phyloP scores from a whole-genome alignment of 169 alveolate genomes.

The Perkinsus olseni region DNA sequence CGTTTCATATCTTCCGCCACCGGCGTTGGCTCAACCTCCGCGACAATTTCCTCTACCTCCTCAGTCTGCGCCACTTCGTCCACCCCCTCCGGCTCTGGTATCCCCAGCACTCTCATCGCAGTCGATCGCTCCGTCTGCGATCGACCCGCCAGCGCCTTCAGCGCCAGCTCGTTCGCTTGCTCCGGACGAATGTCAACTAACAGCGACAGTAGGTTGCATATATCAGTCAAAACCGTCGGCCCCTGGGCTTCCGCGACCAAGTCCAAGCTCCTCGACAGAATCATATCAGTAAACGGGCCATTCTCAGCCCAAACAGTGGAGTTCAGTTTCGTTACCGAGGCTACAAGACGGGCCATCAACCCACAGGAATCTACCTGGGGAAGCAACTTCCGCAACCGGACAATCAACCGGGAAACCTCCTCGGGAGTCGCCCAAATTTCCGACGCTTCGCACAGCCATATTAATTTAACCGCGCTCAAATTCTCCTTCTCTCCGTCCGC shows the following conservation, averaged over 20 bases:
- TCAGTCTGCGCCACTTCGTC: not conserved
- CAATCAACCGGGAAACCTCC: not conserved
- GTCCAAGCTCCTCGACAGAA: not conserved
- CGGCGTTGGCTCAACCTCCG: not conserved
- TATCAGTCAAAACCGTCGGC: not conserved
- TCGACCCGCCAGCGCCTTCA: not conserved
- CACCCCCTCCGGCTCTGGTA: not conserved
- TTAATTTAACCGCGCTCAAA: not conserved
- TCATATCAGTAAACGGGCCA: not conserved
- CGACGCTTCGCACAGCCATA: not conserved
- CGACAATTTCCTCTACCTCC: not conserved
- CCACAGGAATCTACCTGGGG: not conserved
- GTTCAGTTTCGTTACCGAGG: not conserved
- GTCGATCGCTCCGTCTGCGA: not conserved
- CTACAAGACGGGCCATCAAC: not conserved
- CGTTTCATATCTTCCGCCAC: not conserved
- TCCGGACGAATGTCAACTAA: not conserved
- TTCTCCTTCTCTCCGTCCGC: not conserved
- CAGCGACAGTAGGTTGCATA: not conserved
- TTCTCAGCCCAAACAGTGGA: not conserved
- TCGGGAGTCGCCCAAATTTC: not conserved
- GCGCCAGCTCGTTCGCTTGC: not conserved
- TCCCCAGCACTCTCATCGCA: not conserved
- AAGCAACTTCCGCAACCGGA: not conserved
- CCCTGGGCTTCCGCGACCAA: not conserved